These are phyloP conservation scores for Halophytophthora polymorphica DNA, from an alignment of 352 stramenopile genomes.

Conservation along the genomic window DNA sequence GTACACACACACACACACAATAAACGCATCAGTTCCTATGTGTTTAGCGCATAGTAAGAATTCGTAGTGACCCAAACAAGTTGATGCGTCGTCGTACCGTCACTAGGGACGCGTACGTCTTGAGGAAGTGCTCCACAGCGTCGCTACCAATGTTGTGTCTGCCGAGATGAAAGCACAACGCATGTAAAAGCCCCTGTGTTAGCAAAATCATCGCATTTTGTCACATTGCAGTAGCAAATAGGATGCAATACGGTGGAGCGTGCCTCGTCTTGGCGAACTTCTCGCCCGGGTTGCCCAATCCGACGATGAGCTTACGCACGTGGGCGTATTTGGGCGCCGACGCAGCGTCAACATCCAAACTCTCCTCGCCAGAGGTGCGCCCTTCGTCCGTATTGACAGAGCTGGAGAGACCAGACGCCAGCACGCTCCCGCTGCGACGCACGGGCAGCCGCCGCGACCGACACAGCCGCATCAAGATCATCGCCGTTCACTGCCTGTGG, in stretches of 20 bases:
- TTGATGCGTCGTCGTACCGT: too few relatives aligned
- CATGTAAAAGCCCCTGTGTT: too few relatives aligned
- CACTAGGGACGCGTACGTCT: conserved; percentile 57
- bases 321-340: conserved; percentile 49
- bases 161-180: neutral
- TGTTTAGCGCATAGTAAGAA: too few relatives aligned
- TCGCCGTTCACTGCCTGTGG: too few relatives aligned
- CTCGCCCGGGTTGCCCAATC: conserved; percentile 81
- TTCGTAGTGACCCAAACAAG: too few relatives aligned
- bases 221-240: neutral
- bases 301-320: conserved; percentile 79
- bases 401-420: conserved; percentile 12
- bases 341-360: neutral
- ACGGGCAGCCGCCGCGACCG: conserved; percentile 1
- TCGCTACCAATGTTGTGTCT: conserved; percentile 83
- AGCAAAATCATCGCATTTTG: too few relatives aligned
- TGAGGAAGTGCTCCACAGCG: conserved; percentile 62
- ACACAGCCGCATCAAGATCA: conserved; percentile 18
- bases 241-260: neutral
- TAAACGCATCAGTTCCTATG: neutral
- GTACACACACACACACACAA: neutral
- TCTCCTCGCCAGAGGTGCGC: neutral
- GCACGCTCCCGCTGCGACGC: conserved; percentile 8
- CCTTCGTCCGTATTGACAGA: neutral
- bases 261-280: conserved; percentile 81